Percentiles rank a stretch among this genome's conserved stretches.
These are phyloP conservation scores for Yamadazyma takamatsuzukensis DNA, from an alignment of 805 yeast genomes.

Conservation along the genomic window DNA sequence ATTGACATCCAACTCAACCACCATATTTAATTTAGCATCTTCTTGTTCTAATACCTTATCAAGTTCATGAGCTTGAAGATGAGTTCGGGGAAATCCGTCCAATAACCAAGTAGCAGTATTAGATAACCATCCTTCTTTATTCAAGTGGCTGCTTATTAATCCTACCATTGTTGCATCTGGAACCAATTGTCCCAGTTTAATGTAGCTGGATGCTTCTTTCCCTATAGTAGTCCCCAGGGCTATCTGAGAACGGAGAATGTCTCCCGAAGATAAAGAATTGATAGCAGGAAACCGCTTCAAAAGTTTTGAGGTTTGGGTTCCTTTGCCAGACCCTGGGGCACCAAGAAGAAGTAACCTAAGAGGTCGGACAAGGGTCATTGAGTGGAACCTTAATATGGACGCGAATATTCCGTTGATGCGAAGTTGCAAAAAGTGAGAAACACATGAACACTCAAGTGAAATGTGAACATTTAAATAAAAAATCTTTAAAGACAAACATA, in stretches of 20 bases:
- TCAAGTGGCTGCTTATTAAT: slow-evolving; percentile 51
- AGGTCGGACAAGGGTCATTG: slow-evolving; percentile 26
- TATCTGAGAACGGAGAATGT: slow-evolving; percentile 69
- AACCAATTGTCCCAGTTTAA: slow-evolving; percentile 61
- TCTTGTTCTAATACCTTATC: slow-evolving; percentile 38
- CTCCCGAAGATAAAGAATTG: slow-evolving; percentile 76
- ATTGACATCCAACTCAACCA: slow-evolving; percentile 88
- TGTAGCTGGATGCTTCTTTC: slow-evolving; percentile 49
- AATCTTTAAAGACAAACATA: no score
- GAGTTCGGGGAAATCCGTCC: slow-evolving; percentile 91
- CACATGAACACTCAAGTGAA: background rate
- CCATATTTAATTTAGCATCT: slow-evolving; percentile 56
- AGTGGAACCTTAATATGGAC: background rate
- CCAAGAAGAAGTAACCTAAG: slow-evolving; percentile 74
- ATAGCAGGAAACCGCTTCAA: slow-evolving; percentile 51
- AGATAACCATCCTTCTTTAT: slow-evolving; percentile 39
- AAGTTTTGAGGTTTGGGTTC: slow-evolving; percentile 75
- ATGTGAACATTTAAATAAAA: background rate
- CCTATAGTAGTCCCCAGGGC: slow-evolving; percentile 53
- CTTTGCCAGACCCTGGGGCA: slow-evolving; percentile 96
- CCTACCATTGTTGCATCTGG: slow-evolving; percentile 70
- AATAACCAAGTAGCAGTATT: slow-evolving; percentile 59
- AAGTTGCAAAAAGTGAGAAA: no score
- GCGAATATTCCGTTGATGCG: background rate
- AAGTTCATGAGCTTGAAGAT: slow-evolving; percentile 62